Base-by-base conservation (phyloP, 441 rosid species). In the Aquilaria agallochum region DNA sequence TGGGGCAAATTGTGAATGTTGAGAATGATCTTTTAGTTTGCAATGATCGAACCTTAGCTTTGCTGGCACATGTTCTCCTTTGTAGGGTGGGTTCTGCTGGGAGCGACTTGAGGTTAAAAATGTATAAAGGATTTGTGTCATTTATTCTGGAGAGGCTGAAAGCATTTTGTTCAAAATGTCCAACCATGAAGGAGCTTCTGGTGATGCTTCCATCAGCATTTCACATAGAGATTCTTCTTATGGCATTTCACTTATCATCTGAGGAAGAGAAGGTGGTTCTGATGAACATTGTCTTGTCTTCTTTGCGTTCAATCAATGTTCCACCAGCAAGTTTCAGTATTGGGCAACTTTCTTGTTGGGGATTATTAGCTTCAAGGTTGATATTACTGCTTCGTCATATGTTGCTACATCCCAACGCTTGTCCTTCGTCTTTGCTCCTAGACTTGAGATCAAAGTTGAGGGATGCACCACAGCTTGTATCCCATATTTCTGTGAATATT, bases 201-300 rank as follows among this genome's bases (percentile, higher is more conserved):
- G 80, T 65, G 53, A 76, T 79, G 66, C 99, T 94, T 70, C 99
- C 99, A 53, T 88, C 99, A 48, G 78, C 80, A 54, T 90, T 88
- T 76, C 97, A 96, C 76, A 70, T 94, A 73, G 96, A 96, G 88
- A 87, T 96, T 80, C 96, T 96, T 72, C 81, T 94, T 44, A 80
- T 90, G 89, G 93, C 97, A 58, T 96, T 94, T 80, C 98, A 96
- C 79, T 78, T 96, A 73, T 96, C 99, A 49, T 73, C 87, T 57
- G 79, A 82, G 59, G 86, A 62, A 71, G 99, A 96, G 70, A 96
- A 85, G 88, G 80, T 73, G 58, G 70, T 70, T 31, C 76, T 88
- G 72, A 90, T 92, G 58, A 82, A 78, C 68, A 72, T 84, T 47
- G 64, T 92, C 55, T 73, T 83, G 67, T 79, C 84, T 56, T 74